Base-by-base conservation (phyloP, 148 eudicot species). In the Tetragonia tetragonoides region DNA sequence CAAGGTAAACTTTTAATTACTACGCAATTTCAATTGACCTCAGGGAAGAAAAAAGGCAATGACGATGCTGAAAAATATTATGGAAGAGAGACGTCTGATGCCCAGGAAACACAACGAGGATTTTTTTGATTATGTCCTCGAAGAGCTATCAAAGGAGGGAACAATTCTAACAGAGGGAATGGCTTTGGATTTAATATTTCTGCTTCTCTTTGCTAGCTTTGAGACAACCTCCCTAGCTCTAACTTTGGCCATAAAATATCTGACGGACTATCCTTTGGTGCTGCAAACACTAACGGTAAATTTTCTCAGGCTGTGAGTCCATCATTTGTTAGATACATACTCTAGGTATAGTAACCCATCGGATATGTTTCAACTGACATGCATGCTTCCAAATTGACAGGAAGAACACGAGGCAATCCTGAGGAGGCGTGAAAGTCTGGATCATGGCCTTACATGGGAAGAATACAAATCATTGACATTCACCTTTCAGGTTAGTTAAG, bases 11-110 rank as follows among this genome's bases (percentile, higher is more conserved):
- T 60, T 59, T 4, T 15, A 24, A 57, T 49, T 9, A 62, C 53
- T 81, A 57, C 77, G 64, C 57, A 57, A 73, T 53, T 41, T 9
- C 42, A 12, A 20, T 34, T 73, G 70, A 46, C 44, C 75, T 72
- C 87, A 94, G 98, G 98, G 98, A 85, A 86, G 98, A 80, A 94
- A 87, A 72, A 89, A 81, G 83, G 98, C 93, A 56, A 94, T 94
- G 97, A 84, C 62, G 79, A 87, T 87, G 93, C 87, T 94, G 41
- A 89, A 87, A 81, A 82, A 77, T 78, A 81, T 92, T 90, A 72
- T 94, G 72, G 87, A 92, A 70, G 95, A 94, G 78, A 88, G 98
- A 81, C 76, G 97, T 51, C 83, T 78, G 79, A 85, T 38, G n/a
- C 93, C 93, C 10, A 85, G 90, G 34, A 88, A 88, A 77, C 62